Conservation (phyloP, 768 basidiomycete genomes). For the Trametes gibbosa region DNA sequence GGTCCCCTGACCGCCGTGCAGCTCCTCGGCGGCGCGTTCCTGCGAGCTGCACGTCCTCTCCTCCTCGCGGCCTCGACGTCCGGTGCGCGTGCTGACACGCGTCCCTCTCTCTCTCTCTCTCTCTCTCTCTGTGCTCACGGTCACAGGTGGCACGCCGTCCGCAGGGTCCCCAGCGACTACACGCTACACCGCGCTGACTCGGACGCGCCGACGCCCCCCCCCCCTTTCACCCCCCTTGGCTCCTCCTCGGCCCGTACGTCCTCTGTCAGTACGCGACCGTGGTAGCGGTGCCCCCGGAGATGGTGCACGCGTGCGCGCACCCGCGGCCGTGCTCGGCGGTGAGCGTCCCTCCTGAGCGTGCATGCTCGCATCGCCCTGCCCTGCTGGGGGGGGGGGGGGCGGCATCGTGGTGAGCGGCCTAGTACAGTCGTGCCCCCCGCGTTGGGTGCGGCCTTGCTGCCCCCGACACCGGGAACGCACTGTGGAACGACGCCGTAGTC, state of each 20-base stretch:
- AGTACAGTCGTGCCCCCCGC: too few relatives aligned
- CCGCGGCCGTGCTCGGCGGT: neutral
- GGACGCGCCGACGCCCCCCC: too few relatives aligned
- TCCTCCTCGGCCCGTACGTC: neutral
- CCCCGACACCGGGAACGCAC: neutral
- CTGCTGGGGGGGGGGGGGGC: too few relatives aligned
- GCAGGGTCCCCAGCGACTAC: neutral
- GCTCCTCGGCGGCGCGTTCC: neutral
- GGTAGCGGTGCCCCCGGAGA: neutral
- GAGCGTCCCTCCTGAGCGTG: neutral
- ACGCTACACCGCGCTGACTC: too few relatives aligned
- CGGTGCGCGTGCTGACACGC: too few relatives aligned
- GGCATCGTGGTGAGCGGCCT: too few relatives aligned
- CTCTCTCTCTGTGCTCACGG: too few relatives aligned
- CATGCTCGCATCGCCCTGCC: neutral
- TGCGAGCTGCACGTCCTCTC: neutral
- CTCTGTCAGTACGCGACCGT: neutral
- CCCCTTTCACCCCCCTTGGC: too few relatives aligned
- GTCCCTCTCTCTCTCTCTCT: too few relatives aligned
- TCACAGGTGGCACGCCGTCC: neutral
- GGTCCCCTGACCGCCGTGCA: neutral
- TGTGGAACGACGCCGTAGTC: neutral
- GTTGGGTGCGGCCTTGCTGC: too few relatives aligned
- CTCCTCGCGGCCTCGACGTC: too few relatives aligned
- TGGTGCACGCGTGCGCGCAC: neutral